Evolutionary conservation across 2,329 filamentous ascomycete species (phyloP).

Genomic region (Colletotrichum tropicale): DNA sequence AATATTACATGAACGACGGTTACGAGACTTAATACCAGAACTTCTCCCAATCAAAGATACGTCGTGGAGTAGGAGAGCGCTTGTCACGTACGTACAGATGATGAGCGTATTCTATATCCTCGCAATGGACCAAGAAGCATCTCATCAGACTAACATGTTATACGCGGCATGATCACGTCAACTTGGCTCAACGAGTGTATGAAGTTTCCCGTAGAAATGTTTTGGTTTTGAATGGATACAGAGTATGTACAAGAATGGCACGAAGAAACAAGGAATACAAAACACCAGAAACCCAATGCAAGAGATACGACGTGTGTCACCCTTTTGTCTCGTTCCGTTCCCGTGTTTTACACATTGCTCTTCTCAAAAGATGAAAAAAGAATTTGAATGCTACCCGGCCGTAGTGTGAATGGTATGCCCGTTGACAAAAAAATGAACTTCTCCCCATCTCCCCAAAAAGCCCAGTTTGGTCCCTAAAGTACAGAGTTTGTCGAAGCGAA

Average conservation of each 20-base stretch:
- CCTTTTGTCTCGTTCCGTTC: not conserved
- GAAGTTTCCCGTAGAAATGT: not conserved
- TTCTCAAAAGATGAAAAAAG: not conserved
- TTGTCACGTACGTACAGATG: too few relatives aligned
- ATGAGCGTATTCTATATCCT: too few relatives aligned
- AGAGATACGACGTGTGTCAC: not conserved
- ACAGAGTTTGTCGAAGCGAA: not conserved
- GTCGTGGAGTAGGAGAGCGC: too few relatives aligned
- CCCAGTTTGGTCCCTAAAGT: not conserved
- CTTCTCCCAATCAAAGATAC: too few relatives aligned
- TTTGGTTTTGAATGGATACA: not conserved
- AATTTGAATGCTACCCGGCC: not conserved
- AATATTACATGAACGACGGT: too few relatives aligned
- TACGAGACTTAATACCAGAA: too few relatives aligned
- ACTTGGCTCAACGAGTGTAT: not conserved
- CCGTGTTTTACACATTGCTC: not conserved
- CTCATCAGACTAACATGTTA: rapidly evolving
- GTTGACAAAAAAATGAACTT: not conserved
- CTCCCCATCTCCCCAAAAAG: not conserved
- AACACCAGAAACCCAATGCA: slow-evolving; percentile 8
- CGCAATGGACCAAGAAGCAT: too few relatives aligned
- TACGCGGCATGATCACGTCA: not conserved
- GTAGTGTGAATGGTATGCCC: not conserved
- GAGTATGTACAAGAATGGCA: slow-evolving; percentile 16
- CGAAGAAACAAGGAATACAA: not conserved